Evolutionary conservation across 164 flowering plant genomes (phyloP).

Genomic region (Magnolia kwangsiensis): DNA sequence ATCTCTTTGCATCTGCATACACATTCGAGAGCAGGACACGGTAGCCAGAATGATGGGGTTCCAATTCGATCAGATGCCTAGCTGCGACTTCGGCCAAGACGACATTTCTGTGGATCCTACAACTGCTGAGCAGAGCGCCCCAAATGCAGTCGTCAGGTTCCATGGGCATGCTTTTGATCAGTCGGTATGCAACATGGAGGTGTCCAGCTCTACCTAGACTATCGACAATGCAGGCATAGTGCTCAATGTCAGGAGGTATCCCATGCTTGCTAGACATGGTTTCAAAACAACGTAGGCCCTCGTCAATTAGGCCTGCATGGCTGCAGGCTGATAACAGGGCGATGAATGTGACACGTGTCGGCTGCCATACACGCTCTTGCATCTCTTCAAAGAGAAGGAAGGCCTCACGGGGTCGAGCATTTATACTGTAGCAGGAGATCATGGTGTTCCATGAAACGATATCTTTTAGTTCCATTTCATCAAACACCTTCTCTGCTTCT

Average conservation of each 20-base stretch:
- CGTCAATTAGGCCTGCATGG: conserved; percentile 26
- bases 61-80: conserved; percentile 21
- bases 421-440: conserved; percentile 20
- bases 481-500: conserved; percentile 21
- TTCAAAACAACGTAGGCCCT: conserved; percentile 18
- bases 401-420: conserved; percentile 17
- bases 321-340: conserved; percentile 28
- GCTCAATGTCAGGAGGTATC: conserved; percentile 24
- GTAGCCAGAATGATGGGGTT: conserved; percentile 29
- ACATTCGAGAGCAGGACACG: conserved; percentile 27
- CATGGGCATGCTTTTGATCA: conserved; percentile 26
- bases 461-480: conserved; percentile 21
- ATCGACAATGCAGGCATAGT: conserved; percentile 28
- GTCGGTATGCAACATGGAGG: conserved; percentile 22
- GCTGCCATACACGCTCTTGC: conserved; percentile 25
- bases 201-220: conserved; percentile 20
- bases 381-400: conserved; percentile 20
- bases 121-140: conserved; percentile 28
- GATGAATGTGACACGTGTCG: conserved; percentile 26
- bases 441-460: conserved; percentile 29
- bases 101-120: conserved; percentile 27
- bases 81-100: conserved; percentile 28
- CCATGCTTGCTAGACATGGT: conserved; percentile 20
- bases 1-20: conserved; percentile 20
- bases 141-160: conserved; percentile 29